Conservation (phyloP, 108 stramenopile species). For the Schizochytrium sp. region DNA sequence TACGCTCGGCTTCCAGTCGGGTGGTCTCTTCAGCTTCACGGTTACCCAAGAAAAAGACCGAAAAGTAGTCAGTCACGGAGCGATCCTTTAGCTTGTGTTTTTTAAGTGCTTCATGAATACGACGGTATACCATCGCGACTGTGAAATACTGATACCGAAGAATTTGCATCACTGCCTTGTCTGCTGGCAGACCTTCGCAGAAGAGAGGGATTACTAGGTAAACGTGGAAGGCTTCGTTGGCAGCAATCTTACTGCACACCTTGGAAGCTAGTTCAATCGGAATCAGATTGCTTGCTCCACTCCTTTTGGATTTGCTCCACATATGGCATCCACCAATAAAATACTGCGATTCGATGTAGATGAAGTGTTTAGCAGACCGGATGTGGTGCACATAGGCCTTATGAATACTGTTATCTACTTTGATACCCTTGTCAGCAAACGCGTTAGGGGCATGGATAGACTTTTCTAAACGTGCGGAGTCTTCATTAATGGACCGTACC, state of each 20-base stretch:
- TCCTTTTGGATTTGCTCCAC: background rate
- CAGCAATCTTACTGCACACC: constrained; percentile 79
- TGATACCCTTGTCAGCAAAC: constrained; percentile 52
- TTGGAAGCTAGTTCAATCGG: constrained; percentile 77
- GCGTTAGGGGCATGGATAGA: background rate
- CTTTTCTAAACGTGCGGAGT: constrained; percentile 37
- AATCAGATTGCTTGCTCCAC: constrained; percentile 70
- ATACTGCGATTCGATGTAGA: constrained; percentile 77
- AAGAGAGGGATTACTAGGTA: constrained; percentile 80
- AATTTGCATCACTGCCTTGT: constrained; percentile 72
- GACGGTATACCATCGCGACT: constrained; percentile 74
- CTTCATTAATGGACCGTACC: constrained; percentile 38
- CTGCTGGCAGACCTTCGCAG: constrained; percentile 75
- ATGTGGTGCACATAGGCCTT: constrained; percentile 69
- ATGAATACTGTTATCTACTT: constrained; percentile 44
- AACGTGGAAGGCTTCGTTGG: constrained; percentile 76
- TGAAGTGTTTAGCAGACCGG: constrained; percentile 73
- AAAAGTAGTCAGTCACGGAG: constrained; percentile 23
- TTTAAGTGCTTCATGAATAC: constrained; percentile 61
- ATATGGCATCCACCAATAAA: constrained; percentile 51
- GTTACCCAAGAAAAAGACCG: constrained; percentile 27
- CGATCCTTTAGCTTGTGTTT: constrained; percentile 30
- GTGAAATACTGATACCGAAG: constrained; percentile 73
- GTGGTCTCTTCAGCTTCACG: constrained; percentile 51
- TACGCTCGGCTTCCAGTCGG: background rate